Conservation (phyloP, 139 green algal species). For the Tetradesmus lagerheimii region DNA sequence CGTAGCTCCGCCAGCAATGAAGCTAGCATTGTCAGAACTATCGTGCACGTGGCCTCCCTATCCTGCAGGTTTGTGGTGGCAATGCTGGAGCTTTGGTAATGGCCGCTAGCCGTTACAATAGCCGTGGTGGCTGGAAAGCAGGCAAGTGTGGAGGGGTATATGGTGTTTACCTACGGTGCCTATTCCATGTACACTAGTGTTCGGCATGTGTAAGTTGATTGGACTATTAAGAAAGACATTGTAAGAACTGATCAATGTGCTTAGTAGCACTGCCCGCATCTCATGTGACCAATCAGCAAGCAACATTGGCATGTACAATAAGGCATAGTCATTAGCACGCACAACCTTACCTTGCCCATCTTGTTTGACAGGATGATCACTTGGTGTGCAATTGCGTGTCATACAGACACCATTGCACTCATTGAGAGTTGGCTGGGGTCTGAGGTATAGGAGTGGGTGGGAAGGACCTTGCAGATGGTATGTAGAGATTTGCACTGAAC, state of each 20-base stretch:
- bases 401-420: not conserved
- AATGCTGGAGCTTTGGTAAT: not conserved
- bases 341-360: not conserved
- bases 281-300: not conserved
- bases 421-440: not conserved
- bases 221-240: no score
- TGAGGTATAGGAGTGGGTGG: not conserved
- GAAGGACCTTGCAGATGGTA: not conserved
- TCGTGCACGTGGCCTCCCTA: not conserved
- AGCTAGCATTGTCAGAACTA: not conserved
- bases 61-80: conserved; percentile 13
- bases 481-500: not conserved
- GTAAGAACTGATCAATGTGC: no score
- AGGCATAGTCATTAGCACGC: not conserved
- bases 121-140: not conserved
- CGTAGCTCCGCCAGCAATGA: not conserved
- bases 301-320: not conserved
- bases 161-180: not conserved
- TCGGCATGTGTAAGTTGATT: not conserved
- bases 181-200: conserved; percentile 14
- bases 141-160: conserved; percentile 14
- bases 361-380: not conserved
- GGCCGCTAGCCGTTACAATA: not conserved
- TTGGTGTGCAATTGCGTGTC: not conserved
- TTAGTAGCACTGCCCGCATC: not conserved